These are phyloP conservation scores for Malbranchea cinnamomea DNA, from an alignment of 2,329 filamentous ascomycete species.

Conservation along the genomic window DNA sequence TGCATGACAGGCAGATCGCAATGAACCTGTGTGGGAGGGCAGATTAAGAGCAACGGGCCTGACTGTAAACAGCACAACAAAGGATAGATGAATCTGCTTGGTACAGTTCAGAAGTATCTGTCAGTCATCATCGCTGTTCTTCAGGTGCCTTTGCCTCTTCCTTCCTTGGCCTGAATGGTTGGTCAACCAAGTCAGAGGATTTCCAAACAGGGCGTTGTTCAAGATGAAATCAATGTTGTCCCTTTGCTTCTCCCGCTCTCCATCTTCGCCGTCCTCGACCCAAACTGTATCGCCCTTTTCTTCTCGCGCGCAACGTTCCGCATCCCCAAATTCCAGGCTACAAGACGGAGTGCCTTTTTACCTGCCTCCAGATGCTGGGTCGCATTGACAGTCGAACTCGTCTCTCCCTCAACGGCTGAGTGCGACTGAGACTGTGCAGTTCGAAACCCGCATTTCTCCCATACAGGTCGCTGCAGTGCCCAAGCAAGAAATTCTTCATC, in stretches of 20 bases:
- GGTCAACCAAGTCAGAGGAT: not conserved
- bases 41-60: not conserved
- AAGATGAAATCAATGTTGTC: constrained; percentile 36
- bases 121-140: constrained; percentile 9
- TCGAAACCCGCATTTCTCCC: constrained; percentile 82
- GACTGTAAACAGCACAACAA: not conserved
- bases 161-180: too few relatives aligned
- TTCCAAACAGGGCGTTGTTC: not conserved
- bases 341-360: constrained; percentile 64
- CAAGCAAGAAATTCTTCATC: constrained; percentile 77
- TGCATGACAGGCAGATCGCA: not conserved
- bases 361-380: constrained; percentile 47
- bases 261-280: constrained; percentile 71
- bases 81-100: not conserved
- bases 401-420: constrained; percentile 5
- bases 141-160: not conserved
- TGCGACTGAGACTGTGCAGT: constrained; percentile 21
- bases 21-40: not conserved
- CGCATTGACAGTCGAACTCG: constrained; percentile 13
- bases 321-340: constrained; percentile 64
- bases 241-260: constrained; percentile 51
- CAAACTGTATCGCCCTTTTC: constrained; percentile 84
- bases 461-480: constrained; percentile 59
- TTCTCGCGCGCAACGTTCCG: constrained; percentile 61
- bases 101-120: constrained; percentile 11